Evolutionary conservation across 805 yeast genomes (phyloP).

Genomic region (Ogataea paradorogensis): DNA sequence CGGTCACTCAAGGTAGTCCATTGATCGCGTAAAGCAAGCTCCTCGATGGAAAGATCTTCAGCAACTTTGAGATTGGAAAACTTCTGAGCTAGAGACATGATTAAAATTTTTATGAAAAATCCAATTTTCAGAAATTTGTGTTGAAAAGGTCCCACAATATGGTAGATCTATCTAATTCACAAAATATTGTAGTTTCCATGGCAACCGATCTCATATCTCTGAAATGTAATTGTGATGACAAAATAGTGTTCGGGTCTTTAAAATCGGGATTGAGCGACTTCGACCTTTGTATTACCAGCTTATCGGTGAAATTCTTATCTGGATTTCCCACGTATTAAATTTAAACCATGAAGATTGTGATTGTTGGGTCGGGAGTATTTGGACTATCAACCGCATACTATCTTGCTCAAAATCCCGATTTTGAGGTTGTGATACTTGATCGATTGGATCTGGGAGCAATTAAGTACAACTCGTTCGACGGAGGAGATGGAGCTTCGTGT

Average conservation of each 20-base stretch:
- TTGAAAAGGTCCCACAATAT: too few species aligned
- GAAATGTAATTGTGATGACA: too few species aligned
- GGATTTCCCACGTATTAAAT: background rate
- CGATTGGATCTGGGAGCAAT: slow-evolving; percentile 1
- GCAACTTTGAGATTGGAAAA: slow-evolving; percentile 31
- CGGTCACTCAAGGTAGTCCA: slow-evolving; percentile 72
- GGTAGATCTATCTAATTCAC: background rate
- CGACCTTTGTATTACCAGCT: background rate
- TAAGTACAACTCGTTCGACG: background rate
- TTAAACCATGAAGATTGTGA: slow-evolving; percentile 1
- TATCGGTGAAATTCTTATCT: background rate
- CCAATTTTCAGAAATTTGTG: background rate
- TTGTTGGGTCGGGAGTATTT: slow-evolving; percentile 4
- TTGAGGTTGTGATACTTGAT: background rate
- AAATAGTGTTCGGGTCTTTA: background rate
- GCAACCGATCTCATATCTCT: too few species aligned
- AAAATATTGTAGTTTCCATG: too few species aligned
- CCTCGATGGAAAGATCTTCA: slow-evolving; percentile 33
- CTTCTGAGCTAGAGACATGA: slow-evolving; percentile 30
- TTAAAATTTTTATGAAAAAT: slow-evolving; percentile 3
- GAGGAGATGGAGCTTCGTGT: slow-evolving; percentile 1
- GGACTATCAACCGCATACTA: slow-evolving; percentile 2
- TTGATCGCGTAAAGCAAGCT: slow-evolving; percentile 67
- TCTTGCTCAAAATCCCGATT: slow-evolving; percentile 1
- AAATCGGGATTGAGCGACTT: background rate